phyloP scores from a whole-genome alignment of 2,329 filamentous ascomycete species.

The Phyllosticta citriasiana region DNA sequence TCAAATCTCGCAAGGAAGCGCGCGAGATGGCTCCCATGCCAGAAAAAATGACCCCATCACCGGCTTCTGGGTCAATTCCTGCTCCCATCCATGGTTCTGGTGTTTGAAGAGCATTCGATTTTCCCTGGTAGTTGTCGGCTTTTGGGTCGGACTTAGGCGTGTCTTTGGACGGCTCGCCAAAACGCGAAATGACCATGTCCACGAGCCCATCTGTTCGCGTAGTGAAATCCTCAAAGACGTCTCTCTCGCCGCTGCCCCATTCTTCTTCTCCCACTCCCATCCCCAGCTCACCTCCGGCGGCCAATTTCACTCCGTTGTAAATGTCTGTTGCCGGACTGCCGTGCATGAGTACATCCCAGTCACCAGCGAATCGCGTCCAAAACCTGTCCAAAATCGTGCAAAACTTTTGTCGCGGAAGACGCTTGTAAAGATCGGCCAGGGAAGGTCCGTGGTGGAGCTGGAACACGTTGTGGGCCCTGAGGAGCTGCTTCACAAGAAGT shows the following conservation, averaged over 20 bases:
- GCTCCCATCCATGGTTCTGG: slow-evolving; percentile 61
- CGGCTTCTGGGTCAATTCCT: slow-evolving; percentile 54
- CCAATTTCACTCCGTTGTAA: slow-evolving; percentile 76
- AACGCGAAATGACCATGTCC: slow-evolving; percentile 79
- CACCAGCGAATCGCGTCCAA: slow-evolving; percentile 59
- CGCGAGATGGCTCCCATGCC: slow-evolving; percentile 66
- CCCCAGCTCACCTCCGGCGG: slow-evolving; percentile 81
- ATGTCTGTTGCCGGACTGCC: slow-evolving; percentile 76
- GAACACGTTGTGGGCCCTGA: slow-evolving; percentile 75
- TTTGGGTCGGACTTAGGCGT: slow-evolving; percentile 10
- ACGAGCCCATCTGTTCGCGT: slow-evolving; percentile 71
- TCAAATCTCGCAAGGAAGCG: slow-evolving; percentile 60
- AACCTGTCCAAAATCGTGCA: slow-evolving; percentile 64
- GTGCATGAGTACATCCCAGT: slow-evolving; percentile 82
- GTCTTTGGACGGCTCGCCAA: slow-evolving; percentile 49
- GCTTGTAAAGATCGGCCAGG: slow-evolving; percentile 58
- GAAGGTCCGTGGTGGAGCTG: slow-evolving; percentile 76
- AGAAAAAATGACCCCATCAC: slow-evolving; percentile 80
- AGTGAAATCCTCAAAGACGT: slow-evolving; percentile 84
- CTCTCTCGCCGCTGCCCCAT: slow-evolving; percentile 83
- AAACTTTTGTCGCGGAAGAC: slow-evolving; percentile 57
- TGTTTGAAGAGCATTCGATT: not conserved
- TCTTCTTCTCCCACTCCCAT: slow-evolving; percentile 94
- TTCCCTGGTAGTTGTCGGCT: not conserved
- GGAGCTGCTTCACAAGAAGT: slow-evolving; percentile 68